phyloP scores from a whole-genome alignment of 441 rosid species.

The Macaranga tanarius region DNA sequence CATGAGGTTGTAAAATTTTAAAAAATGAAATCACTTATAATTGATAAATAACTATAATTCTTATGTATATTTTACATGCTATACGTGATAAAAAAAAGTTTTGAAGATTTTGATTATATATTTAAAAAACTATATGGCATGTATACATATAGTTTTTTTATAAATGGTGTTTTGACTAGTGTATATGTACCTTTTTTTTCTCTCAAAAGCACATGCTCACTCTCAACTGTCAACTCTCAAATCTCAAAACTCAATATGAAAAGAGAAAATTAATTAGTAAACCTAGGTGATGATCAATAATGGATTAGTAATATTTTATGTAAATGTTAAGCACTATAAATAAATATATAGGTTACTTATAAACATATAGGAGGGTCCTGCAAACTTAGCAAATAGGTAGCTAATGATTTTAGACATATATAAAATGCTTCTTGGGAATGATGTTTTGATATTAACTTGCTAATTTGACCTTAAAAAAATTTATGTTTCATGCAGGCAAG shows the following conservation, averaged over 20 bases:
- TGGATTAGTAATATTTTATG: conserved; percentile 3
- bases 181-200: neutral
- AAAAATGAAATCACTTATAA: too few relatives aligned
- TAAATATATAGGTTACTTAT: too few relatives aligned
- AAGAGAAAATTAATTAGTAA: neutral
- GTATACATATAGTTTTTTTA: too few relatives aligned
- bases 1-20: too few relatives aligned
- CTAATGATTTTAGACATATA: neutral
- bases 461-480: too few relatives aligned
- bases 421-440: conserved; percentile 14
- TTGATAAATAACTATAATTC: too few relatives aligned
- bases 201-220: conserved; percentile 11
- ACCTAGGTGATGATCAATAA: neutral
- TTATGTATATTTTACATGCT: too few relatives aligned
- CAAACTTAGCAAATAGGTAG: neutral
- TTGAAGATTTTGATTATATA: too few relatives aligned
- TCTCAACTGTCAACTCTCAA: too few relatives aligned
- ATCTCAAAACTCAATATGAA: conserved; percentile 15
- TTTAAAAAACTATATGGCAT: too few relatives aligned
- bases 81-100: too few relatives aligned
- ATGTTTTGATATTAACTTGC: conserved; percentile 5
- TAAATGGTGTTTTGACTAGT: neutral
- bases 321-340: neutral
- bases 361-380: too few relatives aligned
- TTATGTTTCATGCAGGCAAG: neutral